A percentile compares a stretch with the other conserved stretches of the same genome.
Evolutionary conservation across 2,329 filamentous ascomycete genomes (phyloP).

Genomic region (Grosmannia serpens): DNA sequence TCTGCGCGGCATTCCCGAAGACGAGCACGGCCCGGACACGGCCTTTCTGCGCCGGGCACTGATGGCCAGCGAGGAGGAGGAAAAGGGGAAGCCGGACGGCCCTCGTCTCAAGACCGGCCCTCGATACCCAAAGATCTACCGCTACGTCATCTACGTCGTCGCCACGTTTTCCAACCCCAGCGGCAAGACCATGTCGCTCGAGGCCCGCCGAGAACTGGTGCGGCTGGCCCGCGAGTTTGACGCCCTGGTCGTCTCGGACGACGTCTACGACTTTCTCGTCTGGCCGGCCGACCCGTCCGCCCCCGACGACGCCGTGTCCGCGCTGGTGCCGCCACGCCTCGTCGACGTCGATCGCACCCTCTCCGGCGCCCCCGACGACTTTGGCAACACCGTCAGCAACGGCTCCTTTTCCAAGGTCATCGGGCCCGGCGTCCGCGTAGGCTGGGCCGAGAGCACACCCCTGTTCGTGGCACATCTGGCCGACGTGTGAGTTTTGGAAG

Average conservation of each 20-base stretch:
- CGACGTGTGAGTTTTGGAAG: background rate
- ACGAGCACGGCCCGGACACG: slow-evolving; percentile 50
- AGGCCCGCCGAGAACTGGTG: slow-evolving; percentile 44
- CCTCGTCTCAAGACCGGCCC: slow-evolving; percentile 3
- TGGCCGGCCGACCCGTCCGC: slow-evolving; percentile 29
- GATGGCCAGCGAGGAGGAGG: background rate
- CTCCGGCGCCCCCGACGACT: slow-evolving; percentile 40
- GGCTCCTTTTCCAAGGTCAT: slow-evolving; percentile 57
- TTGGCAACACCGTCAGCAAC: slow-evolving; percentile 54
- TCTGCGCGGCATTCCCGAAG: slow-evolving; percentile 49
- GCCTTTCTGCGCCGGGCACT: slow-evolving; percentile 29
- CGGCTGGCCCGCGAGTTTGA: slow-evolving; percentile 51
- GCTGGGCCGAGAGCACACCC: slow-evolving; percentile 50
- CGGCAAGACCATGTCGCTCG: slow-evolving; percentile 49
- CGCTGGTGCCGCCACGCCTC: slow-evolving; percentile 39
- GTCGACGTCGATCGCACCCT: slow-evolving; percentile 50
- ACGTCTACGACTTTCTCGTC: slow-evolving; percentile 61
- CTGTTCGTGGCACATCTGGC: slow-evolving; percentile 43
- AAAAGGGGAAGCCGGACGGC: background rate
- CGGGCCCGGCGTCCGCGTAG: slow-evolving; percentile 49
- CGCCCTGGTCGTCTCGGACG: slow-evolving; percentile 50
- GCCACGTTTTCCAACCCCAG: slow-evolving; percentile 62
- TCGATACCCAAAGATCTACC: slow-evolving; percentile 45
- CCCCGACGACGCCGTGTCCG: background rate
- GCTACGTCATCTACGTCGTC: slow-evolving; percentile 55